Evolutionary conservation across 352 stramenopile genomes (phyloP).

Genomic region (Phytophthora fragariaefolia): DNA sequence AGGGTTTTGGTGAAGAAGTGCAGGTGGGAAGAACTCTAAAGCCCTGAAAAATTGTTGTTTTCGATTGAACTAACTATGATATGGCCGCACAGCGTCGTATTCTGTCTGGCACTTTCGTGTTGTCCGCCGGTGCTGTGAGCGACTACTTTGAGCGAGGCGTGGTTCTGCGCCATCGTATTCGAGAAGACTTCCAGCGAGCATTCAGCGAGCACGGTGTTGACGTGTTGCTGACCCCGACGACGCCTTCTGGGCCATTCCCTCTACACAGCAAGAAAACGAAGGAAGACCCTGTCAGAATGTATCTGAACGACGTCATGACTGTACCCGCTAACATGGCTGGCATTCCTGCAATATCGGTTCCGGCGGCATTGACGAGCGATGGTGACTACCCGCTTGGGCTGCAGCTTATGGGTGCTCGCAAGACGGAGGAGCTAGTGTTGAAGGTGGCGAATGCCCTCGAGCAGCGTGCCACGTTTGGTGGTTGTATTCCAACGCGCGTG

Average conservation of each 20-base stretch:
- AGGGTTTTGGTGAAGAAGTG: slow-evolving; percentile 93
- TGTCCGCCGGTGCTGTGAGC: slow-evolving; percentile 87
- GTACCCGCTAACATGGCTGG: slow-evolving; percentile 90
- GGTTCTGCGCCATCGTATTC: slow-evolving; percentile 79
- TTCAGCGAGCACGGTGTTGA: slow-evolving; percentile 75
- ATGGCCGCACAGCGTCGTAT: slow-evolving; percentile 72
- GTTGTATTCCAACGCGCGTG: slow-evolving; percentile 57
- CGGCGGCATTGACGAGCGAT: slow-evolving; percentile 62
- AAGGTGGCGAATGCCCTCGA: slow-evolving; percentile 73
- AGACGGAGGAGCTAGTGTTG: slow-evolving; percentile 69
- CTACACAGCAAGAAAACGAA: slow-evolving; percentile 60
- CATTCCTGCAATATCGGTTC: slow-evolving; percentile 86
- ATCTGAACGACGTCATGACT: slow-evolving; percentile 94
- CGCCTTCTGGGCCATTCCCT: slow-evolving; percentile 81
- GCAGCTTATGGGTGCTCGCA: slow-evolving; percentile 76
- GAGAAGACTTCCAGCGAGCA: slow-evolving; percentile 70
- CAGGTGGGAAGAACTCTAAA: slow-evolving; percentile 49
- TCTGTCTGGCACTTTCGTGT: slow-evolving; percentile 90
- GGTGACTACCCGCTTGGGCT: slow-evolving; percentile 74
- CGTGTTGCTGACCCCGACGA: slow-evolving; percentile 88
- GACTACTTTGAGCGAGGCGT: slow-evolving; percentile 92
- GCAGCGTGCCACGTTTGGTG: slow-evolving; percentile 53
- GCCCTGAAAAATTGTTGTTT: neutral
- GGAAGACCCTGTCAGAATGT: slow-evolving; percentile 84
- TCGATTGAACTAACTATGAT: neutral